phyloP scores from a whole-genome alignment of 768 basidiomycete genomes.

The Tylopilus intermedius region DNA sequence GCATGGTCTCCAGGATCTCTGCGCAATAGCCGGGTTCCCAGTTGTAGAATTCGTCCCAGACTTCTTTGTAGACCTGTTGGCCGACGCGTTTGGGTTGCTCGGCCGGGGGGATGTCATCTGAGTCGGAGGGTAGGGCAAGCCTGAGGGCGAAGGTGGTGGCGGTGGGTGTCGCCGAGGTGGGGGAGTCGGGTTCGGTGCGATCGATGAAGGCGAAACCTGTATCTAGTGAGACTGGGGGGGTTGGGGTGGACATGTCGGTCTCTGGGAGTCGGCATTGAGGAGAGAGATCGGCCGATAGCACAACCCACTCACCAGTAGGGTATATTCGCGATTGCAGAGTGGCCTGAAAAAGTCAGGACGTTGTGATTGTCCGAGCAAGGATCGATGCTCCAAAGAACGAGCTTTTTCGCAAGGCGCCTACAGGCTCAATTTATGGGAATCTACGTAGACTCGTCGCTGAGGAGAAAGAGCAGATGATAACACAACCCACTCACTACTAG shows the following conservation, averaged over 20 bases:
- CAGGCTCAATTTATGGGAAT: too few species aligned
- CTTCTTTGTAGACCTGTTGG: constrained; percentile 28
- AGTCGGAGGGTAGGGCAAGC: not conserved
- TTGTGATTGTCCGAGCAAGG: too few species aligned
- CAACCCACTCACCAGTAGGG: not conserved
- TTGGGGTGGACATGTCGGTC: not conserved
- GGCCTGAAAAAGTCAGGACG: too few species aligned
- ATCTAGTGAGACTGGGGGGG: constrained; percentile 9
- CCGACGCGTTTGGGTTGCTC: constrained; percentile 21
- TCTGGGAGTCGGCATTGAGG: not conserved
- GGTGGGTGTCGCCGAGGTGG: not conserved
- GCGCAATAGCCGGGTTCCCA: constrained; percentile 36
- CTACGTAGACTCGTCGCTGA: too few species aligned
- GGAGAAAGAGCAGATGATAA: too few species aligned
- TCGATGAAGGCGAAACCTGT: constrained; percentile 15
- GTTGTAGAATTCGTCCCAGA: constrained; percentile 45
- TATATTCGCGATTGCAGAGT: not conserved
- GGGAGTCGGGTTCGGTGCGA: constrained; percentile 21
- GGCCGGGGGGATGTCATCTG: not conserved
- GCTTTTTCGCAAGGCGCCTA: too few species aligned
- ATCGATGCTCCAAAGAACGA: too few species aligned
- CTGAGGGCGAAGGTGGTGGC: not conserved
- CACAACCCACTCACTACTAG: too few species aligned
- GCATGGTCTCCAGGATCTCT: constrained; percentile 18
- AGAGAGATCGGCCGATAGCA: not conserved